phyloP scores from a whole-genome alignment of 805 yeast genomes.

The Teunomyces kruisii region DNA sequence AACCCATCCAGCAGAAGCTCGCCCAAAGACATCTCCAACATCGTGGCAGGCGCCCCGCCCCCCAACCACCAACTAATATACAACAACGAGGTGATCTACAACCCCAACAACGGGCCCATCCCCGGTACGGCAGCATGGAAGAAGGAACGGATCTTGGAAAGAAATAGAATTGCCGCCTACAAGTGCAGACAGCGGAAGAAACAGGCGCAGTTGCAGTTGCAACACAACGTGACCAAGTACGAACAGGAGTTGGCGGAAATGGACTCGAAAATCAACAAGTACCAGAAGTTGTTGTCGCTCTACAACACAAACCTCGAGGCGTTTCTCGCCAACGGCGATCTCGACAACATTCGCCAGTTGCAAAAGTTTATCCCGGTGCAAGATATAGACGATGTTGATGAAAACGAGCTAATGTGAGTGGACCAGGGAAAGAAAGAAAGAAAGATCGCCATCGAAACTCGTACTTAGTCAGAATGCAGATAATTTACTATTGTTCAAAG shows the following conservation, averaged over 20 bases:
- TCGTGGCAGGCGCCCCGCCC: constrained; percentile 43
- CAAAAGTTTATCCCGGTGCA: constrained; percentile 3
- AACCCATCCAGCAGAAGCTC: constrained; percentile 6
- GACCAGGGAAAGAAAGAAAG: too few species aligned
- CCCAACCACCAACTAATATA: constrained; percentile 54
- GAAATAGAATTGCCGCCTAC: constrained; percentile 68
- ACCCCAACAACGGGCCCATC: constrained; percentile 53
- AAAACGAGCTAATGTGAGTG: neutral
- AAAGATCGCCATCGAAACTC: too few species aligned
- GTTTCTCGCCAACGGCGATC: constrained; percentile 10
- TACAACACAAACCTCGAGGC: constrained; percentile 10
- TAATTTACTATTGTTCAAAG: too few species aligned
- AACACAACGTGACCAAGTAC: constrained; percentile 54
- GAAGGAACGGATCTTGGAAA: constrained; percentile 58
- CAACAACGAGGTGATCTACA: constrained; percentile 54
- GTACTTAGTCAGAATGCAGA: neutral
- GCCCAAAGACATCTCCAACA: constrained; percentile 1
- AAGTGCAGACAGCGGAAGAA: constrained; percentile 69
- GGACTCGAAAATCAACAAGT: constrained; percentile 18
- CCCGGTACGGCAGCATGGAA: constrained; percentile 71
- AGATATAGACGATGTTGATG: constrained; percentile 3
- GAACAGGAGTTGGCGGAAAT: constrained; percentile 41
- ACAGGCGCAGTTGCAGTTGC: constrained; percentile 65
- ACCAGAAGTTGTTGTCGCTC: constrained; percentile 14
- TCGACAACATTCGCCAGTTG: constrained; percentile 7